Conservation (phyloP, 345 rosid genomes). For the Brassica napus region DNA sequence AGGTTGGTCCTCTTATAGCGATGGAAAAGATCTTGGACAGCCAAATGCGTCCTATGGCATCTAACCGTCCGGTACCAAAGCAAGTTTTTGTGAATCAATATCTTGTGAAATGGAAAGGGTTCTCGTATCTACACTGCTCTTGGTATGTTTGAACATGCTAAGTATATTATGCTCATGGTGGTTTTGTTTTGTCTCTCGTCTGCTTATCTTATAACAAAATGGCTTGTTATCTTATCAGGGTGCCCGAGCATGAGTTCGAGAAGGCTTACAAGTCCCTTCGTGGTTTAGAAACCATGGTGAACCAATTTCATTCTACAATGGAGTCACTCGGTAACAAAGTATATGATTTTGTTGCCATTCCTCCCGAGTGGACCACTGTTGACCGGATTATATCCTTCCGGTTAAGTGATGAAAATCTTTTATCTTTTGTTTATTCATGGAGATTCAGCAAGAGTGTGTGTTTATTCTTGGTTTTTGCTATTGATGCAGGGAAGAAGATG, state of each 20-base stretch:
- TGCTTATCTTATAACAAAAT: background rate
- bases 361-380: constrained; percentile 86
- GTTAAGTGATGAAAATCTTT: constrained; percentile 40
- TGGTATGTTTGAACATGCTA: constrained; percentile 50
- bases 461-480: background rate
- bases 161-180: constrained; percentile 14
- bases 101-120: constrained; percentile 90
- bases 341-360: constrained; percentile 72
- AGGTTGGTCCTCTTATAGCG: constrained; percentile 71
- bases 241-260: constrained; percentile 70
- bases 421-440: background rate
- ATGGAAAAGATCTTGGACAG: constrained; percentile 79
- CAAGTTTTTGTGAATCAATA: constrained; percentile 73
- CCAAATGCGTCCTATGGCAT: constrained; percentile 75
- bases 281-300: constrained; percentile 62
- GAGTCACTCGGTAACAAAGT: constrained; percentile 48
- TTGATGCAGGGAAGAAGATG: constrained; percentile 41
- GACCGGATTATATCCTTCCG: constrained; percentile 83
- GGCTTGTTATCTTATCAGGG: constrained; percentile 49
- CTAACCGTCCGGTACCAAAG: constrained; percentile 50
- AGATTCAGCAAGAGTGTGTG: background rate
- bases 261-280: constrained; percentile 71
- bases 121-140: constrained; percentile 91
- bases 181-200: background rate
- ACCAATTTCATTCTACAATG: constrained; percentile 59